These are phyloP conservation scores for Metarhizium humberi DNA, from an alignment of 2,329 filamentous ascomycete genomes.

Conservation along the genomic window DNA sequence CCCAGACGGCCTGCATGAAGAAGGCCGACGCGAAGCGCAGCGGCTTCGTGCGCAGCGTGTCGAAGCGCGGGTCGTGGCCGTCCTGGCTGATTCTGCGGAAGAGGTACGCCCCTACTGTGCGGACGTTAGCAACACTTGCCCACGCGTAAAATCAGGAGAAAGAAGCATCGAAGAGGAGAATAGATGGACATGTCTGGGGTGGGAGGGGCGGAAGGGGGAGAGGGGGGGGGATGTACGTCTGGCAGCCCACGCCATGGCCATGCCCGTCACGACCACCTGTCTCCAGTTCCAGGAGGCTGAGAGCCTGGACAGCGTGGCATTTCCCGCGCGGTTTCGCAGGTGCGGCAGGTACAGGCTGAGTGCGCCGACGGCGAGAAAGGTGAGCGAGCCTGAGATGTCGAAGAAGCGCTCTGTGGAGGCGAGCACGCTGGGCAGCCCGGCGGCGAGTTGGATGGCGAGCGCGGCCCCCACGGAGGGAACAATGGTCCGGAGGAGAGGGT, in stretches of 20 bases:
- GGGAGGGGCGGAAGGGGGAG: too few species aligned
- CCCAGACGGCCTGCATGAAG: conserved; percentile 55
- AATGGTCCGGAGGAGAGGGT: conserved; percentile 52
- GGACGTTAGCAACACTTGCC: background rate
- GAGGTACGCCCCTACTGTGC: conserved; percentile 52
- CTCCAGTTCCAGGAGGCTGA: conserved; percentile 47
- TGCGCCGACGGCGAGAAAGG: conserved; percentile 55
- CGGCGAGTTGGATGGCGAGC: conserved; percentile 52
- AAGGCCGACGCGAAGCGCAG: conserved; percentile 27
- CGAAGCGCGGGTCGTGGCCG: conserved; percentile 46
- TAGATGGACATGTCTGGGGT: background rate
- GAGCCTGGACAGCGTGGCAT: conserved; percentile 22
- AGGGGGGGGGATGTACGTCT: conserved; percentile 34
- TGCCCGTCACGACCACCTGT: conserved; percentile 29
- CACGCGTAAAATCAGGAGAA: background rate
- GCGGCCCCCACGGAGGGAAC: conserved; percentile 53
- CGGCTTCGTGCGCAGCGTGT: conserved; percentile 27
- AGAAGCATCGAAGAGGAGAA: too few species aligned
- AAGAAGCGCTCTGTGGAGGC: conserved; percentile 57
- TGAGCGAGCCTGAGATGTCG: conserved; percentile 57
- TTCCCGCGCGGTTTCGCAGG: conserved; percentile 42
- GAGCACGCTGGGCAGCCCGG: conserved; percentile 52
- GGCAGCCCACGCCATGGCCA: conserved; percentile 47
- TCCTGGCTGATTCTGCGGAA: conserved; percentile 50
- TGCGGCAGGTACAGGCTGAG: conserved; percentile 53